These are phyloP conservation scores for Prototheca cutis DNA, from an alignment of 163 green algal genomes.

Conservation along the genomic window DNA sequence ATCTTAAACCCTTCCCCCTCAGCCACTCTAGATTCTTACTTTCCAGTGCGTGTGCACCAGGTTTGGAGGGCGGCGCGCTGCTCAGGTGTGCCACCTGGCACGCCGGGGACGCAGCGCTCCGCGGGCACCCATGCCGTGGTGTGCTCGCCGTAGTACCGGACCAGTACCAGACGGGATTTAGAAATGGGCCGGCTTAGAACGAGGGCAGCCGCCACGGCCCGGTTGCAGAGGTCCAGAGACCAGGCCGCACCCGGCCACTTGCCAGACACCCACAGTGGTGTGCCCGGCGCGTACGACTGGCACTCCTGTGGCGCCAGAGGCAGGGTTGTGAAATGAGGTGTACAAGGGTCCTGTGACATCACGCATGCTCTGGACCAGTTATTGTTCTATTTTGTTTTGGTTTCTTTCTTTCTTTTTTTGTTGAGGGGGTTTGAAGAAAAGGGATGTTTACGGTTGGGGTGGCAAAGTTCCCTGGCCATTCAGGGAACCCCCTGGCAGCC, in stretches of 20 bases:
- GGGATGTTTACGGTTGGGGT: too few species aligned
- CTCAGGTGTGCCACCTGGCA: neutral
- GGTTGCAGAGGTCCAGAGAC: neutral
- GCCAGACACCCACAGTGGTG: neutral
- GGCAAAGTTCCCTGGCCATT: too few species aligned
- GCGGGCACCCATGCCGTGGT: constrained; percentile 21
- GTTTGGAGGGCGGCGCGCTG: neutral
- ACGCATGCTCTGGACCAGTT: too few species aligned
- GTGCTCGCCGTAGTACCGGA: constrained; percentile 43
- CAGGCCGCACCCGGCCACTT: constrained; percentile 3
- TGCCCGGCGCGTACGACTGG: neutral
- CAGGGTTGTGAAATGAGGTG: too few species aligned
- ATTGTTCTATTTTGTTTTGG: too few species aligned
- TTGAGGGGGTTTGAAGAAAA: too few species aligned
- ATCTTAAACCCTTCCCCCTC: too few species aligned
- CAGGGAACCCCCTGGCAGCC: too few species aligned
- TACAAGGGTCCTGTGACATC: too few species aligned
- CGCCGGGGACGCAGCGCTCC: neutral
- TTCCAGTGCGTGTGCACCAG: too few species aligned
- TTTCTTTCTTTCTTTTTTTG: too few species aligned
- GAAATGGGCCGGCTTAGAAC: neutral
- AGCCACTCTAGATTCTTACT: too few species aligned
- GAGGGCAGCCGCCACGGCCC: neutral
- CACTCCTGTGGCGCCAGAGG: neutral
- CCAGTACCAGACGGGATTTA: constrained; percentile 10